Evolutionary conservation across 208 protist genomes (phyloP).

Genomic region (Trypanosoma cruzi): DNA sequence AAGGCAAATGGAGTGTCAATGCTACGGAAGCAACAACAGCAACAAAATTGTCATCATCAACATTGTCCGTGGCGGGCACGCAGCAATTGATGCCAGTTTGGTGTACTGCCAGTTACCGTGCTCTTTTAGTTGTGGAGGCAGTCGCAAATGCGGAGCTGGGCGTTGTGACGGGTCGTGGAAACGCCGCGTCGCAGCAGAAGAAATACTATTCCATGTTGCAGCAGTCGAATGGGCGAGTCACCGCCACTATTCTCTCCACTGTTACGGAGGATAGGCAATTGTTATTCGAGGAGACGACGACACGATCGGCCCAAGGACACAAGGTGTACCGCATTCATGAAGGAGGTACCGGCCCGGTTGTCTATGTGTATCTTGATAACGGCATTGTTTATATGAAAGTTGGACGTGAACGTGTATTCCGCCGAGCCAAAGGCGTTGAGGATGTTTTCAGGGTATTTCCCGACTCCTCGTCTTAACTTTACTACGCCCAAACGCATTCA

Average conservation of each 20-base stretch:
- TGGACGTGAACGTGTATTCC: slow-evolving; percentile 42
- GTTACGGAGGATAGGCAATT: slow-evolving; percentile 77
- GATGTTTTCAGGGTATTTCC: slow-evolving; percentile 56
- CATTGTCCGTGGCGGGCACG: neutral
- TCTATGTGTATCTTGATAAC: slow-evolving; percentile 77
- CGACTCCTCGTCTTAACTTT: neutral
- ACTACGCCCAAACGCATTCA: neutral
- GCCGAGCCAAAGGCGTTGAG: slow-evolving; percentile 61
- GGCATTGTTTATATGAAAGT: slow-evolving; percentile 66
- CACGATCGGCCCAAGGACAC: slow-evolving; percentile 64
- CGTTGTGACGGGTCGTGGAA: slow-evolving; percentile 46
- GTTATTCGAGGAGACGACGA: slow-evolving; percentile 59
- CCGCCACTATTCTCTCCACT: slow-evolving; percentile 50
- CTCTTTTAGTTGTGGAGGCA: slow-evolving; percentile 69
- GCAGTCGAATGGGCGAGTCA: slow-evolving; percentile 72
- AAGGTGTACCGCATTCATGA: slow-evolving; percentile 64
- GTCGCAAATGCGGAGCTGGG: slow-evolving; percentile 61
- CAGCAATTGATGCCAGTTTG: slow-evolving; percentile 27
- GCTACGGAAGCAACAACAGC: neutral
- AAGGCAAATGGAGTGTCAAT: neutral
- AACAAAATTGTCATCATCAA: neutral
- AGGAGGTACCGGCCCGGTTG: slow-evolving; percentile 29
- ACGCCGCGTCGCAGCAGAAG: slow-evolving; percentile 53
- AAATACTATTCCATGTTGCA: slow-evolving; percentile 62
- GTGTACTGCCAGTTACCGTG: slow-evolving; percentile 65